A percentile compares a stretch with the other conserved stretches of the same genome.
phyloP scores from a whole-genome alignment of 495 filamentous ascomycete genomes.

The Trichodelitschia bisporula region DNA sequence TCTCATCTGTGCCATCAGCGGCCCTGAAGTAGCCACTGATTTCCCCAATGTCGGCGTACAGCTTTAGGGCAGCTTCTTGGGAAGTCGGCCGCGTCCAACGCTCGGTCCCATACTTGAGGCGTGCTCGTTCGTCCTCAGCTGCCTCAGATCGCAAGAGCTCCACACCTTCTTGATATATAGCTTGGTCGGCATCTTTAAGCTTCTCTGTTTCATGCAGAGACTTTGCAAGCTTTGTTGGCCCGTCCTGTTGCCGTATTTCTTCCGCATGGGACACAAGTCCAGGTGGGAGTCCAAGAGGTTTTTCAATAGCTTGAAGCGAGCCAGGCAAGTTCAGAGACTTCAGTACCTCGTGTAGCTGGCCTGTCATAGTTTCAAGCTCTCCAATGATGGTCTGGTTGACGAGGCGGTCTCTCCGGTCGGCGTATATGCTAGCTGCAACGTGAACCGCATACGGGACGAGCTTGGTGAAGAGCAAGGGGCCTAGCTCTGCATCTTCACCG shows the following conservation, averaged over 20 bases:
- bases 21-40: conserved; percentile 75
- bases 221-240: conserved; percentile 42
- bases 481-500: conserved; percentile 54
- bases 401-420: conserved; percentile 66
- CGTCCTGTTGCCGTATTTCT: conserved; percentile 83
- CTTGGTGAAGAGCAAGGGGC: conserved; percentile 67
- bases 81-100: conserved; percentile 56
- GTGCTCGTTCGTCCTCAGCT: conserved; percentile 51
- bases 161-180: conserved; percentile 59
- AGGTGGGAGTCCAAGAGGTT: conserved; percentile 76
- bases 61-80: conserved; percentile 39
- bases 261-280: conserved; percentile 73
- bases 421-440: conserved; percentile 84
- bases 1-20: conserved; percentile 56
- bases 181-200: conserved; percentile 48
- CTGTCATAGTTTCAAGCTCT: conserved; percentile 62
- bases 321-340: conserved; percentile 75
- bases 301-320: conserved; percentile 82
- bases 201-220: conserved; percentile 72
- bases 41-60: conserved; percentile 51
- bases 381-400: conserved; percentile 68
- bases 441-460: conserved; percentile 92
- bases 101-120: conserved; percentile 65
- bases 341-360: conserved; percentile 54
- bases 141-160: conserved; percentile 54